Base-by-base conservation (phyloP, 805 yeast species). In the Alloascoidea hylecoeti region DNA sequence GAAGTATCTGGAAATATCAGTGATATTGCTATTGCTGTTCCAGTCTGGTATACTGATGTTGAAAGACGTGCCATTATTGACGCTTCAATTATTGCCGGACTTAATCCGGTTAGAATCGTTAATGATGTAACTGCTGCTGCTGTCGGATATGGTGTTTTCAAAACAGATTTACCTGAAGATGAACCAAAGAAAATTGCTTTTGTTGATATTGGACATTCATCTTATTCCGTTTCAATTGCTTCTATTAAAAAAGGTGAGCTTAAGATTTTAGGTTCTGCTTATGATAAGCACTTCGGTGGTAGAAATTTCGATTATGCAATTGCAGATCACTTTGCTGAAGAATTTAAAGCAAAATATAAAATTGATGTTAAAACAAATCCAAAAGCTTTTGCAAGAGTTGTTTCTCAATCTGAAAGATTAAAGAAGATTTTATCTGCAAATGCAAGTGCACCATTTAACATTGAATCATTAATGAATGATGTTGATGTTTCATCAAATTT, bases 91-190 rank as follows among this genome's bases (percentile, higher is more conserved):
- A 82, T 92, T 58, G 97, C 98, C 42, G 95, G 95, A 46, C 72
- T 92, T 56, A 92, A 92, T 77, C 97, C 98, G 43, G 96, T 92
- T 43, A 83, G 98, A 74, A 77, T 92, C 46, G 95, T 92, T 51
- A 92, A 92, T 62, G 99, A 92, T 61, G 79, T 83, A 48, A 88
- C 97, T 41, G 97, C 98, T 44, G 98, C 98, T 44, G 97, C 96
- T 53, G 95, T 92, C 47, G 94, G 96, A 51, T 94, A 92, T 68
- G 98, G 98, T 70, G 96, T 92, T 44, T 92, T 92, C 80, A 88
- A 92, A 75, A 73, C 82, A 48, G 96, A 89, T 57, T 72, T 92
- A 53, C 96, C 97, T 53, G 97, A 86, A 62, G 95, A 84, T 52
- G 81, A 79, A 61, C 79, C 88, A 55, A 78, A 81, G 67, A 80